Conservation (phyloP, 1,139 yeast genomes). For the Yamadazyma oceani region DNA sequence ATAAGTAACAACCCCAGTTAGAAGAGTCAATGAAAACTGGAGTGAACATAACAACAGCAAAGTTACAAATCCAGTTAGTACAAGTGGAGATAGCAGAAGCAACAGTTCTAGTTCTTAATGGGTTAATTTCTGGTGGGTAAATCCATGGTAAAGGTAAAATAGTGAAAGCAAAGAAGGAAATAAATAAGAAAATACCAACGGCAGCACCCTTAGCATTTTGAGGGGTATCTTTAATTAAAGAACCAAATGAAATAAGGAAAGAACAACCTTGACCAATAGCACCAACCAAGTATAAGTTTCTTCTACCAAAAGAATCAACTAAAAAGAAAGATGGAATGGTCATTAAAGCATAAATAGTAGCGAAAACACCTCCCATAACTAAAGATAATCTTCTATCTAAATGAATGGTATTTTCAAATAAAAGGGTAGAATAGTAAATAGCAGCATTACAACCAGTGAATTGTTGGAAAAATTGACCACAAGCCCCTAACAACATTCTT, state of each 20-base stretch:
- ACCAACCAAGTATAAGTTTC: conserved; percentile 52
- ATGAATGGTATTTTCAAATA: conserved; percentile 53
- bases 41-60: conserved; percentile 46
- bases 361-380: conserved; percentile 60
- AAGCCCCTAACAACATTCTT: conserved; percentile 58
- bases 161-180: conserved; percentile 52
- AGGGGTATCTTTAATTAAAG: conserved; percentile 31
- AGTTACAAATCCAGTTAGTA: conserved; percentile 44
- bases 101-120: conserved; percentile 55
- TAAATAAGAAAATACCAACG: conserved; percentile 51
- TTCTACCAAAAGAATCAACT: conserved; percentile 63
- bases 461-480: conserved; percentile 49
- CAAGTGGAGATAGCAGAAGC: conserved; percentile 51
- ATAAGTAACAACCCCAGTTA: conserved; percentile 42
- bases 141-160: conserved; percentile 56
- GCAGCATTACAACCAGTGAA: conserved; percentile 64
- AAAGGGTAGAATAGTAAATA: conserved; percentile 60
- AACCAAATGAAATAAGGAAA: conserved; percentile 38
- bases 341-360: conserved; percentile 57
- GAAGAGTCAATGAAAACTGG: conserved; percentile 39
- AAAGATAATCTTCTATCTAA: conserved; percentile 50
- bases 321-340: conserved; percentile 61
- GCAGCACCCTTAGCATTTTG: conserved; percentile 45
- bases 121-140: conserved; percentile 60
- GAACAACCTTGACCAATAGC: conserved; percentile 44